Percentiles rank a stretch among this genome's conserved stretches.
Conservation (phyloP, 148 eudicot species). For the Rhododendron ferrugineum region DNA sequence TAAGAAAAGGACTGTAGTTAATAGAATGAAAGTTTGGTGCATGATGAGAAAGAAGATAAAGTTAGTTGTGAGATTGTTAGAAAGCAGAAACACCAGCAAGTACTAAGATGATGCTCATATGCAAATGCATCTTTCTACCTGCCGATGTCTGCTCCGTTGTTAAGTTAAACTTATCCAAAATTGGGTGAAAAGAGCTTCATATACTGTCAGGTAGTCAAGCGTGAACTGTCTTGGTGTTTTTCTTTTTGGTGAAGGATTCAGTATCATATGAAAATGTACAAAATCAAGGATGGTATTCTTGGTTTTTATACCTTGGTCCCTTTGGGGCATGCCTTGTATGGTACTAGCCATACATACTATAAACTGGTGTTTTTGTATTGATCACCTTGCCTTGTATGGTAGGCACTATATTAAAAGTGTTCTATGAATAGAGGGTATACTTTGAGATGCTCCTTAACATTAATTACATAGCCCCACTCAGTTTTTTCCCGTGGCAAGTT, state of each 20-base stretch:
- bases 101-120: neutral
- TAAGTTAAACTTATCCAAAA: neutral
- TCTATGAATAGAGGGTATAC: neutral
- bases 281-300: neutral
- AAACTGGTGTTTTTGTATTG: neutral
- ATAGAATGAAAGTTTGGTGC: neutral
- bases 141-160: neutral
- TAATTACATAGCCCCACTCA: neutral
- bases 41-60: neutral
- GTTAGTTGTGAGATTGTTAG: neutral
- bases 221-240: neutral
- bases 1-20: neutral
- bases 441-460: neutral
- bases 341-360: neutral
- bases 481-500: neutral
- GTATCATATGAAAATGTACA: neutral
- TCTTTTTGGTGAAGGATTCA: neutral
- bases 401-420: neutral
- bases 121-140: neutral
- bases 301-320: neutral
- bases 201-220: neutral
- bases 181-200: neutral
- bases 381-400: neutral
- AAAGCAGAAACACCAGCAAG: neutral
- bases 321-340: neutral